Percentiles rank a stretch among this genome's conserved stretches.
Evolutionary conservation across 2,329 filamentous ascomycete genomes (phyloP).

Genomic region (Monosporascus sp.): DNA sequence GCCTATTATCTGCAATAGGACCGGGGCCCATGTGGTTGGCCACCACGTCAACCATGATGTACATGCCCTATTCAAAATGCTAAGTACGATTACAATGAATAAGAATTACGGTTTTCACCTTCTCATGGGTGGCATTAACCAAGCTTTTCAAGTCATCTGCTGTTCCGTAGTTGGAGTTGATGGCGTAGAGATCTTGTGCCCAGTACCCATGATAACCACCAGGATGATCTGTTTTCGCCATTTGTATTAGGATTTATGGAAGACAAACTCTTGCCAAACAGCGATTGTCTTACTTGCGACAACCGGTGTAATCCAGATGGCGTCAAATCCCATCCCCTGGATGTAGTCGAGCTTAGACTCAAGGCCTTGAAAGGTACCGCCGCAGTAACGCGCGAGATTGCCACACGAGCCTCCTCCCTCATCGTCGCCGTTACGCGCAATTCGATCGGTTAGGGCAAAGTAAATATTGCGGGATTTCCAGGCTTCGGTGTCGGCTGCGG

Average conservation of each 20-base stretch:
- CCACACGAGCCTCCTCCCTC: slow-evolving; percentile 39
- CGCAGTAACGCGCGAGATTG: slow-evolving; percentile 47
- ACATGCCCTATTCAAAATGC: slow-evolving; percentile 11
- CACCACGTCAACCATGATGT: slow-evolving; percentile 44
- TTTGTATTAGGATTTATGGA: background rate
- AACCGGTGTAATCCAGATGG: slow-evolving; percentile 56
- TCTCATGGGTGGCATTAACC: slow-evolving; percentile 50
- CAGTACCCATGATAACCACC: slow-evolving; percentile 52
- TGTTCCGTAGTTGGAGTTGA: slow-evolving; percentile 57
- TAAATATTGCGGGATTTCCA: slow-evolving; percentile 55
- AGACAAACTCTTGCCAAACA: background rate
- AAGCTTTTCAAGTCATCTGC: slow-evolving; percentile 53
- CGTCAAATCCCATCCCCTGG: slow-evolving; percentile 54
- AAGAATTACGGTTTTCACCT: slow-evolving; percentile 35
- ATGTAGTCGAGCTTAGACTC: slow-evolving; percentile 58
- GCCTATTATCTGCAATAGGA: slow-evolving; percentile 41
- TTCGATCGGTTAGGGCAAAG: slow-evolving; percentile 53
- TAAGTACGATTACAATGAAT: background rate
- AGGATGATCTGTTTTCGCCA: slow-evolving; percentile 25
- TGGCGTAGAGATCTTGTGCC: slow-evolving; percentile 41
- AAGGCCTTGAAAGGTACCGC: slow-evolving; percentile 56
- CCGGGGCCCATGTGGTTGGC: slow-evolving; percentile 51
- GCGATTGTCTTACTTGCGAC: slow-evolving; percentile 33
- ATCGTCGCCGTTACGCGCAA: slow-evolving; percentile 42
- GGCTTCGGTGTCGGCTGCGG: slow-evolving; percentile 30